Conservation (phyloP, 1,139 yeast genomes). For the Blastobotrys buckinghamii region DNA sequence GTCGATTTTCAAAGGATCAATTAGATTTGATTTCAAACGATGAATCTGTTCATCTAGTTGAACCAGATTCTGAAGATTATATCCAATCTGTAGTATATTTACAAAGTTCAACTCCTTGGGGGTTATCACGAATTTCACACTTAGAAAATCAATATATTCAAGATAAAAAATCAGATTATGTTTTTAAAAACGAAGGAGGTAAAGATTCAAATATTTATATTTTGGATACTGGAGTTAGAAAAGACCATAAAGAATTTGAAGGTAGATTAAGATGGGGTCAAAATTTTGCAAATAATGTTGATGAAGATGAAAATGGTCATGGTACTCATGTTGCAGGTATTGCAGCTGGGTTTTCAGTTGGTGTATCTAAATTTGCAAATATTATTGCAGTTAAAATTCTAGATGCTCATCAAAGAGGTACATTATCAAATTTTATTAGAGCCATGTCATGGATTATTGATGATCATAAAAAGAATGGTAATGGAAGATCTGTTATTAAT, state of each 20-base stretch:
- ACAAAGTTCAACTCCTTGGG: conserved; percentile 46
- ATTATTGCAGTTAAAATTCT: conserved; percentile 38
- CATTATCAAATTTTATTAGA: conserved; percentile 29
- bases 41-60: conserved; percentile 44
- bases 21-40: conserved; percentile 39
- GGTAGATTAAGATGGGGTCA: conserved; percentile 53
- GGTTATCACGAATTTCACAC: conserved; percentile 48
- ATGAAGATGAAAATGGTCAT: conserved; percentile 66
- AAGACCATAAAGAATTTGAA: conserved; percentile 44
- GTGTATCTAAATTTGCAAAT: conserved; percentile 41
- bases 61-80: conserved; percentile 38
- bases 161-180: conserved; percentile 34
- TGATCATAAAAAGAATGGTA: conserved; percentile 54
- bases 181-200: conserved; percentile 46
- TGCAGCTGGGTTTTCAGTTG: conserved; percentile 39
- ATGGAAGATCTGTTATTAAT: conserved; percentile 82
- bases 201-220: conserved; percentile 50
- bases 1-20: conserved; percentile 20
- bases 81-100: conserved; percentile 30
- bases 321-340: conserved; percentile 45
- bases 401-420: conserved; percentile 31
- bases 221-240: conserved; percentile 45
- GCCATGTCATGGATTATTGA: conserved; percentile 39
- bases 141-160: conserved; percentile 36
- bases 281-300: conserved; percentile 58